Conservation (phyloP, 78 protist species). For the Dictyostelium capitatum region DNA sequence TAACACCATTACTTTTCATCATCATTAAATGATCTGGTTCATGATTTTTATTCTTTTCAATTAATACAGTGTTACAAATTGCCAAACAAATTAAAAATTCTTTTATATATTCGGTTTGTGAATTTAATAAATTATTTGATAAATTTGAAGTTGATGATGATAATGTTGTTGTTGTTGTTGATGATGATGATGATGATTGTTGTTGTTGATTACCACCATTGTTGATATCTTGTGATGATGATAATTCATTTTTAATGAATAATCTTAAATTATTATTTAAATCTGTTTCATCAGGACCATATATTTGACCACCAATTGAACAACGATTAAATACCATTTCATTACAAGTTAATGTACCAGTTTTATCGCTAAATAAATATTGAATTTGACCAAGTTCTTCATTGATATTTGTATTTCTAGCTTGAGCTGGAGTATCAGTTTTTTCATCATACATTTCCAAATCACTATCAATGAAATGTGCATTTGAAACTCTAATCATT, state of each 20-base stretch:
- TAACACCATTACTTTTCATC: background rate
- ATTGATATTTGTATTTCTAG: constrained; percentile 90
- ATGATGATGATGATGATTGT: background rate
- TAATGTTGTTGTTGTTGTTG: background rate
- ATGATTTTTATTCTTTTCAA: constrained; percentile 42
- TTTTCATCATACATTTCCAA: constrained; percentile 64
- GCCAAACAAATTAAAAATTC: constrained; percentile 76
- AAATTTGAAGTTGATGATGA: background rate
- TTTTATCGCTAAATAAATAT: constrained; percentile 97
- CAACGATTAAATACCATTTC: constrained; percentile 93
- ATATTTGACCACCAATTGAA: constrained; percentile 70
- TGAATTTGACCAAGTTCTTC: constrained; percentile 90
- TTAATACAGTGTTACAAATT: constrained; percentile 88
- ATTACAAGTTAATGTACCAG: constrained; percentile 98
- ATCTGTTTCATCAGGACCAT: constrained; percentile 45
- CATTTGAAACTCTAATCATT: constrained; percentile 89
- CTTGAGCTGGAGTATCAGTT: constrained; percentile 80
- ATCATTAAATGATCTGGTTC: constrained; percentile 42
- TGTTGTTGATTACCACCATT: background rate
- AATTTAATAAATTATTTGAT: background rate
- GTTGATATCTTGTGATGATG: background rate
- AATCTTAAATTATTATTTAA: background rate
- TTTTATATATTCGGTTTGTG: constrained; percentile 19
- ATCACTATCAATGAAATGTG: constrained; percentile 79
- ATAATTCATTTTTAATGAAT: background rate